Percentiles rank a stretch among this genome's conserved stretches.
These are phyloP conservation scores for Taxillus chinensis DNA, from an alignment of 164 flowering plant genomes.

Conservation along the genomic window DNA sequence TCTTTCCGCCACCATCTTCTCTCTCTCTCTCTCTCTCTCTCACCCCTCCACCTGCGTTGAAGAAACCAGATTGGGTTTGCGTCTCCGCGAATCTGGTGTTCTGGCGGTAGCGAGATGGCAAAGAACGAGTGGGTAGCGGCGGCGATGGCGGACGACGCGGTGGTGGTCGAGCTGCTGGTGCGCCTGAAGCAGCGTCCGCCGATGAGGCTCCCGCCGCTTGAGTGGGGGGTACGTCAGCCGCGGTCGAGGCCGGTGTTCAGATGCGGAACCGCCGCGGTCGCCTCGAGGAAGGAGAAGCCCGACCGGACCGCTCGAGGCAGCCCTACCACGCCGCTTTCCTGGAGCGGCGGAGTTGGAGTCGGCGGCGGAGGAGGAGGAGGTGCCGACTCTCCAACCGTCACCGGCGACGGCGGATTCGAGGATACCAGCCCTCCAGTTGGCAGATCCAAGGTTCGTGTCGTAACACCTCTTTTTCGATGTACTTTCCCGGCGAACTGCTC, in stretches of 20 bases:
- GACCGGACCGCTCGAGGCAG: conserved; percentile 27
- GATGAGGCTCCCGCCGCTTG: conserved; percentile 6
- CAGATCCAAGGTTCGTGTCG: conserved; percentile 49
- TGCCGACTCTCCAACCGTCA: conserved; percentile 20
- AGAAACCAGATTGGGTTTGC: not conserved
- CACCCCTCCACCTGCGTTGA: not conserved
- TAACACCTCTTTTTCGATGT: not conserved
- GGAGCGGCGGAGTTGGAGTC: conserved; percentile 35
- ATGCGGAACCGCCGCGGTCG: conserved; percentile 8
- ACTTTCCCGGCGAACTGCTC: not conserved
- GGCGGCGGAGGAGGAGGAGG: no score
- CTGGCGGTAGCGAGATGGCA: not conserved
- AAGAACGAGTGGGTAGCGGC: not conserved
- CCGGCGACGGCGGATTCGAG: conserved; percentile 29
- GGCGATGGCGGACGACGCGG: not conserved
- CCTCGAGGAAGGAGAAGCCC: conserved; percentile 13
- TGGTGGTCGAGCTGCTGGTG: not conserved
- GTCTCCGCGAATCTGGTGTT: not conserved
- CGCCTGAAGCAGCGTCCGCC: not conserved
- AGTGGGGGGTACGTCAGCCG: conserved; percentile 38
- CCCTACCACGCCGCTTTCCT: conserved; percentile 57
- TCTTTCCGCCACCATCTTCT: not conserved
- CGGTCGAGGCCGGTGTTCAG: conserved; percentile 23
- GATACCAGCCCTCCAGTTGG: conserved; percentile 23
- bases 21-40: not conserved